Base-by-base conservation (phyloP, 345 rosid species). In the Zanthoxylum bungeanum region DNA sequence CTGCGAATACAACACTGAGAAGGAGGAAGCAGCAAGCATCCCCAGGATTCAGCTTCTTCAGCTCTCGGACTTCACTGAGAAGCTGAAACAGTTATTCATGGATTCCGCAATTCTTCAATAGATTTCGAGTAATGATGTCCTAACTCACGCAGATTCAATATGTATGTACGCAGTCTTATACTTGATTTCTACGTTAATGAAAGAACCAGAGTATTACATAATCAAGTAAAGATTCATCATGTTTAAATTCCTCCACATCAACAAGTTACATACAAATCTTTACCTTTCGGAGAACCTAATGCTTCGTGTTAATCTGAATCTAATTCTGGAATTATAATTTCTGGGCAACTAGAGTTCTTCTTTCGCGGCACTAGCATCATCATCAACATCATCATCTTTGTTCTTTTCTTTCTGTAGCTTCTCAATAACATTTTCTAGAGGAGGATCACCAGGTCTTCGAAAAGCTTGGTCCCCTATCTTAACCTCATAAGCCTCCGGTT, bases 1-100 rank as follows among this genome's bases (percentile, higher is more conserved):
- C 66, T 88, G 92, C 88, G 91, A 90, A 3, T 87, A 86, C 82
- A 90, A 90, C 85, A 90, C 91, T n/a, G 97, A 92, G 85, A 82
- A 97, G 74, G 91, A 89, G 63, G 97, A 87, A 69, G 98, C 97
- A 58, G 85, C 82, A 33, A 75, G 74, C 82, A 80, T 90, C 77
- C 74, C 92, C 34, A 85, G 95, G 85, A 89, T 90, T 78, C 86
- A 79, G 25, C 82, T 92, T 66, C 82, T 92, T 24, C 91, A 83
- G 82, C 95, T 94, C 72, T 64, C 89, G 27, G 92, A 89, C 51
- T 93, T 91, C 74, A 88, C 91, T 73, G 85, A 75, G 75, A 93
- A 87, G 84, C 91, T 93, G 62, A 90, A 91, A 59, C 30, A 40
- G 33, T 42, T 24, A 39, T 12, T 53, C 42, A 63, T 34, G 42